phyloP scores from a whole-genome alignment of 2,329 filamentous ascomycete genomes.

The Aspergillus quadrilineatus region DNA sequence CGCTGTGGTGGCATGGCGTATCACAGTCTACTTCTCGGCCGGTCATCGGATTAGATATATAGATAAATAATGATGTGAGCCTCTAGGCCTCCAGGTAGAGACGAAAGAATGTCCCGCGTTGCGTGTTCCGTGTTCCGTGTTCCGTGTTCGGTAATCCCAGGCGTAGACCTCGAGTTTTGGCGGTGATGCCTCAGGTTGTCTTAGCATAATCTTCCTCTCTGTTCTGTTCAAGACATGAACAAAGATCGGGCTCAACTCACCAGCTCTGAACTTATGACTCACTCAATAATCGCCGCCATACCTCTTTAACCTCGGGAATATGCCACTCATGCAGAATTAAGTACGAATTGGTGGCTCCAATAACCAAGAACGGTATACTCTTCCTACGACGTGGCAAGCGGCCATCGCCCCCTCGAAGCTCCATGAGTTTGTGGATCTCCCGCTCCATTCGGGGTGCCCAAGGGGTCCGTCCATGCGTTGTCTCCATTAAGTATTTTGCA shows the following conservation, averaged over 20 bases:
- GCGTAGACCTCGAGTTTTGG: too few relatives aligned
- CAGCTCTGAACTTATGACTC: background rate
- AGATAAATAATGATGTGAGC: background rate
- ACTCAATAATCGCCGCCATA: background rate
- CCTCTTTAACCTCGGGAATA: background rate
- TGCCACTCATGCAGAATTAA: background rate
- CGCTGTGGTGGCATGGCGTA: background rate
- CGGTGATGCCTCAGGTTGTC: background rate
- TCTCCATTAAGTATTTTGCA: background rate
- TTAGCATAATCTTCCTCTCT: background rate
- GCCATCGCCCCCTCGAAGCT: slow-evolving; percentile 11
- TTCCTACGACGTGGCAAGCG: slow-evolving; percentile 26
- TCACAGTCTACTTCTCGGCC: background rate
- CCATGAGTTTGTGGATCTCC: slow-evolving; percentile 21
- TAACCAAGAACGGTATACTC: slow-evolving; percentile 16
- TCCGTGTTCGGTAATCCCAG: too few relatives aligned
- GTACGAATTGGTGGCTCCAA: slow-evolving; percentile 15
- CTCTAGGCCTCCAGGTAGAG: background rate
- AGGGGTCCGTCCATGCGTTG: background rate
- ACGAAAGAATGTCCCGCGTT: background rate
- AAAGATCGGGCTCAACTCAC: background rate
- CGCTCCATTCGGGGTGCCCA: slow-evolving; percentile 21
- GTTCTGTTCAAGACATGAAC: too few relatives aligned
- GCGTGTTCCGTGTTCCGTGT: too few relatives aligned
- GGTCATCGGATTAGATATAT: background rate